phyloP scores from a whole-genome alignment of 2,329 filamentous ascomycete species.

The Rhynchosporium graminicola region DNA sequence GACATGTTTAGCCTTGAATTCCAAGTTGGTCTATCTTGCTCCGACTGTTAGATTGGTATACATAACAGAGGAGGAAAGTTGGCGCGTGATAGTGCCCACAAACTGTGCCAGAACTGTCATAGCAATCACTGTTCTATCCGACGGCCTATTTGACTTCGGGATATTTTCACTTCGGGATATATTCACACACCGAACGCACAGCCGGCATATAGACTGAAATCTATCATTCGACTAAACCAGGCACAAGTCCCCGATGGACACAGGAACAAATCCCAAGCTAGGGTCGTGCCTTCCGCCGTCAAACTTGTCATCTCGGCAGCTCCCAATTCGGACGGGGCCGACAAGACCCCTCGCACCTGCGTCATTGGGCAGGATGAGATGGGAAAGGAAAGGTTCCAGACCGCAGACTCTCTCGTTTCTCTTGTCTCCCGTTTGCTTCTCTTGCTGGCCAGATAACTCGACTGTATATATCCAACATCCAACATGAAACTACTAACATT shows the following conservation, averaged over 20 bases:
- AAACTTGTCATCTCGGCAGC: background rate
- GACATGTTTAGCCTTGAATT: slow-evolving; percentile 12
- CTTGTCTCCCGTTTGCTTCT: background rate
- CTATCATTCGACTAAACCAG: no score
- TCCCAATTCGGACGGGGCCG: slow-evolving; percentile 13
- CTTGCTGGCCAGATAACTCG: slow-evolving; percentile 16
- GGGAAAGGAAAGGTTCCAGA: background rate
- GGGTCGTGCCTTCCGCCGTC: slow-evolving; percentile 13
- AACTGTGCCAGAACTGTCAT: no score
- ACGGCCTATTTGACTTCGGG: no score
- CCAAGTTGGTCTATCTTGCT: background rate
- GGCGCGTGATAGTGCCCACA: background rate
- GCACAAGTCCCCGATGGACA: background rate
- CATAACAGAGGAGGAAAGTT: background rate
- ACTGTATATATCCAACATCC: background rate
- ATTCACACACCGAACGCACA: no score
- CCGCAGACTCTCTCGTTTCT: background rate
- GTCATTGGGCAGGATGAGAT: slow-evolving; percentile 20
- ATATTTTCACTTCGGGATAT: no score
- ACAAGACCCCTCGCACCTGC: slow-evolving; percentile 22
- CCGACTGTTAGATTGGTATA: no score
- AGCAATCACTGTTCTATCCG: no score
- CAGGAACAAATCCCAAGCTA: background rate
- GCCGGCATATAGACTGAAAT: no score
- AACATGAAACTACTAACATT: slow-evolving; percentile 22